Conservation (phyloP, 2,329 filamentous ascomycete species). For the Podosphaera xanthii region DNA sequence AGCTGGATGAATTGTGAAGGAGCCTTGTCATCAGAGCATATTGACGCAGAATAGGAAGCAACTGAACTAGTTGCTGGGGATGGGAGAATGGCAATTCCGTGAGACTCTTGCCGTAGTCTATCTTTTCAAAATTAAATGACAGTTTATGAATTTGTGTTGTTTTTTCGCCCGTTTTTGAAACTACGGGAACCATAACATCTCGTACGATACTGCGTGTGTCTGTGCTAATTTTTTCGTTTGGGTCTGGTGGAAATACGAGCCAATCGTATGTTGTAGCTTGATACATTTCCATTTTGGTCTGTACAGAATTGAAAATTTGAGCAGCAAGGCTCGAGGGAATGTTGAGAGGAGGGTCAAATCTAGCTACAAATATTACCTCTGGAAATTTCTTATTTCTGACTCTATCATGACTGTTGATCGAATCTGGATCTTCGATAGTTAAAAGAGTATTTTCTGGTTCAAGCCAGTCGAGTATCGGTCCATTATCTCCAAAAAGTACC, state of each 20-base stretch:
- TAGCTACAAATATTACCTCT: slow-evolving; percentile 51
- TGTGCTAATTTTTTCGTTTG: slow-evolving; percentile 25
- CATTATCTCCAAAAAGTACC: slow-evolving; percentile 16
- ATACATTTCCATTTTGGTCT: slow-evolving; percentile 33
- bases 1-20: slow-evolving; percentile 35
- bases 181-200: slow-evolving; percentile 24
- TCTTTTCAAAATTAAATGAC: slow-evolving; percentile 46
- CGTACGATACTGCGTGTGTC: slow-evolving; percentile 32
- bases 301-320: slow-evolving; percentile 35
- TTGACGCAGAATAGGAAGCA: slow-evolving; percentile 54
- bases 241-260: slow-evolving; percentile 29
- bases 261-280: slow-evolving; percentile 22
- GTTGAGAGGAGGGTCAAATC: slow-evolving; percentile 50
- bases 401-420: slow-evolving; percentile 30
- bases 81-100: slow-evolving; percentile 54
- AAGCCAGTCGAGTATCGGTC: slow-evolving; percentile 40
- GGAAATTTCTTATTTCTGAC: slow-evolving; percentile 30
- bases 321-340: slow-evolving; percentile 41
- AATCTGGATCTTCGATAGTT: slow-evolving; percentile 21
- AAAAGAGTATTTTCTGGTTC: slow-evolving; percentile 45
- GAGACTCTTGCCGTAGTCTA: slow-evolving; percentile 45
- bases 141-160: slow-evolving; percentile 24
- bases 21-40: slow-evolving; percentile 48
- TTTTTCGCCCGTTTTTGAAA: slow-evolving; percentile 10
- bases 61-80: slow-evolving; percentile 48